Evolutionary conservation across 371 early-diverging fungal genomes (phyloP).

Genomic region (Rhizopus arrhizus): DNA sequence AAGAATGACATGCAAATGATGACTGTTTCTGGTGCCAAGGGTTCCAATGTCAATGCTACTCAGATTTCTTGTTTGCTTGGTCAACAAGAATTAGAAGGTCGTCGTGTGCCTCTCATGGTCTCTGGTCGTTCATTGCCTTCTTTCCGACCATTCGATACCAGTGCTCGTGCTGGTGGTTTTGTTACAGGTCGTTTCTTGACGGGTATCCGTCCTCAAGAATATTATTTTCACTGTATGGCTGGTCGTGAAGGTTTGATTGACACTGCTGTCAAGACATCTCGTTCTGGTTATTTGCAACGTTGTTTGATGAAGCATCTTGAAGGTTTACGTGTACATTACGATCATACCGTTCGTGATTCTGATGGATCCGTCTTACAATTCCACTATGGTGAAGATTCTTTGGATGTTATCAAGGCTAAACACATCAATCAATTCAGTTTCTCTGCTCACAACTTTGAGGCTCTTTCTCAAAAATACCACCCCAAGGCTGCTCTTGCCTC

Average conservation of each 20-base stretch:
- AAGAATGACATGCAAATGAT: slow-evolving; percentile 98
- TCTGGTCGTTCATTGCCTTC: slow-evolving; percentile 97
- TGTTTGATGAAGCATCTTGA: slow-evolving; percentile 99
- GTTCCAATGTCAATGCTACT: slow-evolving; percentile 96
- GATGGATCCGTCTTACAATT: slow-evolving; percentile 98
- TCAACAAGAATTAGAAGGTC: slow-evolving; percentile 99
- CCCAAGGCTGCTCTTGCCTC: slow-evolving; percentile 71
- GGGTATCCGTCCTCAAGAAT: slow-evolving; percentile 96
- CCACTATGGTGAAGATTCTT: slow-evolving; percentile 99
- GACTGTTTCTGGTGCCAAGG: slow-evolving; percentile 99
- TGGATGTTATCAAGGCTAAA: slow-evolving; percentile 96
- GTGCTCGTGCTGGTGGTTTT: slow-evolving; percentile 96
- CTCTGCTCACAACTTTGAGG: slow-evolving; percentile 88
- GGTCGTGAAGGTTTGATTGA: slow-evolving; percentile 99
- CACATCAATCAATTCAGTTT: slow-evolving; percentile 91
- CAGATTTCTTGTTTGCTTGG: slow-evolving; percentile 99
- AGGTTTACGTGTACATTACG: slow-evolving; percentile 95
- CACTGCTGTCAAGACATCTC: slow-evolving; percentile 99
- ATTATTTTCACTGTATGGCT: slow-evolving; percentile 98
- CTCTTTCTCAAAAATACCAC: slow-evolving; percentile 79
- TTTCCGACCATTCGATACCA: slow-evolving; percentile 87
- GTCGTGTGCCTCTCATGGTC: slow-evolving; percentile 98
- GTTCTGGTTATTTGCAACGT: slow-evolving; percentile 99
- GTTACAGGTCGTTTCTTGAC: slow-evolving; percentile 99
- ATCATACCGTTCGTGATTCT: slow-evolving; percentile 94